Evolutionary conservation across 352 stramenopile species (phyloP), one percentile per base, ranked within the genome.

Genomic region (Paralagenidium karlingii): DNA sequence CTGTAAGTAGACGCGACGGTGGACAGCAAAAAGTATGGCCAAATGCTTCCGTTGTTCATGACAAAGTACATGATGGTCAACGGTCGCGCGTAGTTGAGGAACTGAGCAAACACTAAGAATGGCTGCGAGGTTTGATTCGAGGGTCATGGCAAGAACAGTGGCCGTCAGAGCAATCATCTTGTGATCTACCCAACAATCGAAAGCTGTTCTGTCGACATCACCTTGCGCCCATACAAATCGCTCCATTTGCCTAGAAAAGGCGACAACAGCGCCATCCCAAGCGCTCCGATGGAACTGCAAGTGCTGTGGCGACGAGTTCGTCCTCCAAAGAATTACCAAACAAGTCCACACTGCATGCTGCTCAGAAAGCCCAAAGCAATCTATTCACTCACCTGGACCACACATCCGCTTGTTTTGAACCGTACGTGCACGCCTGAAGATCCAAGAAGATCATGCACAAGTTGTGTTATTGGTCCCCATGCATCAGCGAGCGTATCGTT

Each of bases 211-310:
- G n/a, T n/a, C n/a, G n/a, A n/a, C n/a, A n/a, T n/a, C 42, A 88
- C 75, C 70, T 86, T 89, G 38, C 75, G 68, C 18, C 75, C 75
- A 47, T 83, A 82, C 3, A 63, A 42, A 47, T 89, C 75, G 0
- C 71, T 86, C 13, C 63, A 64, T 45, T 84, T 71, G 1, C 75
- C 75, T 1, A 89, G 53, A 25, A 82, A 63, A 12, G 75, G 65
- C 20, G 75, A 74, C 27, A 84, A 26, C 38, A 85, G 59, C 34
- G 85, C 73, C 37, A 82, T 64, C 22, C 60, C 57, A 18, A 70
- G 38, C 1, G 55, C 79, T 12, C 70, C 75, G 24, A 75, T 36
- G 3, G n/a, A n/a, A n/a, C n/a, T n/a, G n/a, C n/a, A n/a, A n/a
- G n/a, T n/a, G n/a, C n/a, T n/a, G n/a, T n/a, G n/a, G n/a, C n/a